phyloP scores from a whole-genome alignment of 257 asterid species.

The Plantago elongata region DNA sequence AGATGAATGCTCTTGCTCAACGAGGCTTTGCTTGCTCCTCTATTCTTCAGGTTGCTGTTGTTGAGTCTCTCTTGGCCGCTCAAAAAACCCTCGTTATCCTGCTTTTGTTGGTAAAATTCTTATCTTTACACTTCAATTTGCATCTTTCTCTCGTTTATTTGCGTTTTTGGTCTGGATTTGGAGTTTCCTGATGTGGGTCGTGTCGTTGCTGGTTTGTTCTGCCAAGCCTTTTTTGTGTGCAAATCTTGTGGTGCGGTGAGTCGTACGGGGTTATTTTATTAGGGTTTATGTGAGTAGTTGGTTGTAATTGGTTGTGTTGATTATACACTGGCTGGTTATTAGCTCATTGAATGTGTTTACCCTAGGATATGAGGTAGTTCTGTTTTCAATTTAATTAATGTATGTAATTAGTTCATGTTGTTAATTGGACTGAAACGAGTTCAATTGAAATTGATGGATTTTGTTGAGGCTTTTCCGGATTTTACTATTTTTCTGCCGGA shows the following conservation, averaged over 20 bases:
- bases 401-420: too few species aligned
- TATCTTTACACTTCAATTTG: background rate
- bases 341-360: too few species aligned
- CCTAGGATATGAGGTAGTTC: too few species aligned
- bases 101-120: conserved; percentile 47
- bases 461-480: conserved; percentile 6
- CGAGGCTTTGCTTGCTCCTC: conserved; percentile 37
- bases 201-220: too few species aligned
- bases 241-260: too few species aligned
- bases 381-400: too few species aligned
- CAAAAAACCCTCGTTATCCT: conserved; percentile 57
- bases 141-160: background rate
- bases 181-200: conserved; percentile 3
- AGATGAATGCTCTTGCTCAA: conserved; percentile 30
- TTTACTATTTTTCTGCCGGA: too few species aligned
- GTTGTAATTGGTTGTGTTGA: too few species aligned
- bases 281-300: background rate
- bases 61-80: conserved; percentile 45
- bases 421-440: too few species aligned
- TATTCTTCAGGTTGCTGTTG: conserved; percentile 39
- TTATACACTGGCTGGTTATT: too few species aligned
- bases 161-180: conserved; percentile 12
- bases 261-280: background rate
- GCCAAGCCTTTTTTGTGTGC: too few species aligned
- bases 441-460: background rate